Evolutionary conservation across 164 flowering plant genomes (phyloP), one percentile per base, ranked within the genome.

Genomic region (Kingdonia uniflora): DNA sequence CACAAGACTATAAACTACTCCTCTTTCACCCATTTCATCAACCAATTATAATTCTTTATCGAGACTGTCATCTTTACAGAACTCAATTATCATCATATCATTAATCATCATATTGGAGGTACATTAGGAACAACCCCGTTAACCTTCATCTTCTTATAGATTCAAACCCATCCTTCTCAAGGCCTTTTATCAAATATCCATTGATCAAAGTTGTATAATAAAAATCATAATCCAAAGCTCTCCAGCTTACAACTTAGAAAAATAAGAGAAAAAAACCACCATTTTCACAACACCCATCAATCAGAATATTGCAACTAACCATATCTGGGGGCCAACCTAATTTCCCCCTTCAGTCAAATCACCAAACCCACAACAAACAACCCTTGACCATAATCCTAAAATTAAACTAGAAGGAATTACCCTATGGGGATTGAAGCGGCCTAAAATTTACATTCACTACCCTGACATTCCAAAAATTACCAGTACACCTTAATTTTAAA

Each of bases 301-400:
- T 87, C 80, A 87, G 65, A 55, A 75, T 76, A 45, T 85, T 76
- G 64, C 77, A 87, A 11, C 76, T 60, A 41, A 80, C 80, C 59
- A 80, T 80, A 62, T 76, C 82, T 4, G 80, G 77, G 43, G 65
- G 38, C 41, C 24, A 67, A 37, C 85, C 79, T 67, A 57, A 45
- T 13, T 60, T 66, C 48, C 57, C 66, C 76, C 84, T 60, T 60
- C 73, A 1, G 16, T 59, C 68, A 87, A 51, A 45, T 79, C 69
- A 44, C 79, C 76, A 57, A 48, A 45, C 22, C 73, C 68, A 55
- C 85, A 80, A 52, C 81, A n/a, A n/a, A n/a, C n/a, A 83, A 38
- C 80, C 86, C 52, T 78, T 80, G 0, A 83, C 62, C 79, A 83
- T 71, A 11, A 81, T 83, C 42, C 87, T 87, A 63, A 76, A 80